Evolutionary conservation across 176 grass and related monocot genomes (phyloP).

Genomic region (Ensete glaucum): DNA sequence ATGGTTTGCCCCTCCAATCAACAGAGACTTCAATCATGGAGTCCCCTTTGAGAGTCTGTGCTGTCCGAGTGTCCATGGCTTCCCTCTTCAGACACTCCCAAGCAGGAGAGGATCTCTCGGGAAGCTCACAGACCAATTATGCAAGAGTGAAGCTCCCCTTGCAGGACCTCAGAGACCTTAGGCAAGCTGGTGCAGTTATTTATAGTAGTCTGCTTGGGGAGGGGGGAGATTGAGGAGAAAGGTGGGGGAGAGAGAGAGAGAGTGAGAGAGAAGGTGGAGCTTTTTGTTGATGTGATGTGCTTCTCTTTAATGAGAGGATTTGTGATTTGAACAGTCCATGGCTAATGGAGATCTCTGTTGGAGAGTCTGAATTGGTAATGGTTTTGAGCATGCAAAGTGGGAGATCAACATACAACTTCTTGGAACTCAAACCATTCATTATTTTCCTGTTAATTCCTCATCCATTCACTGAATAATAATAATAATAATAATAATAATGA

Average conservation of each 20-base stretch:
- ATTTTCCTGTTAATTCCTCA: not conserved
- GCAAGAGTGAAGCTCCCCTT: not conserved
- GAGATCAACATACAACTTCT: not conserved
- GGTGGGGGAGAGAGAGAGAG: conserved; percentile 9
- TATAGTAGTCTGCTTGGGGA: conserved; percentile 36
- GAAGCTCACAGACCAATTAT: not conserved
- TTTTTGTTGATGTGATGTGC: conserved; percentile 10
- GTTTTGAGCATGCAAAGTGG: conserved; percentile 39
- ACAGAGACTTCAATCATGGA: conserved; percentile 46
- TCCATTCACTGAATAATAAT: not conserved
- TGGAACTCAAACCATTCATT: not conserved
- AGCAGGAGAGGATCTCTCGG: conserved; percentile 7
- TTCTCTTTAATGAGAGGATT: conserved; percentile 13
- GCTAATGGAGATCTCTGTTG: conserved; percentile 43
- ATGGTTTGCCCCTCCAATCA: conserved; percentile 68
- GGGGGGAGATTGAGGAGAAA: not conserved
- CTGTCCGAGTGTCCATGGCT: conserved; percentile 60
- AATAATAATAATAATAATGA: not conserved
- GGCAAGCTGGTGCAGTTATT: conserved; percentile 44
- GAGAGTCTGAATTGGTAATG: conserved; percentile 37
- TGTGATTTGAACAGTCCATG: conserved; percentile 26
- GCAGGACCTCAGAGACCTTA: conserved; percentile 5
- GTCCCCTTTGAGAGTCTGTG: conserved; percentile 38
- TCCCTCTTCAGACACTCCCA: not conserved
- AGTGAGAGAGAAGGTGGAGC: conserved; percentile 3